Evolutionary conservation across 176 grass and related monocot genomes (phyloP), one percentile per base, ranked within the genome.

Genomic region (Aegilops longissima): DNA sequence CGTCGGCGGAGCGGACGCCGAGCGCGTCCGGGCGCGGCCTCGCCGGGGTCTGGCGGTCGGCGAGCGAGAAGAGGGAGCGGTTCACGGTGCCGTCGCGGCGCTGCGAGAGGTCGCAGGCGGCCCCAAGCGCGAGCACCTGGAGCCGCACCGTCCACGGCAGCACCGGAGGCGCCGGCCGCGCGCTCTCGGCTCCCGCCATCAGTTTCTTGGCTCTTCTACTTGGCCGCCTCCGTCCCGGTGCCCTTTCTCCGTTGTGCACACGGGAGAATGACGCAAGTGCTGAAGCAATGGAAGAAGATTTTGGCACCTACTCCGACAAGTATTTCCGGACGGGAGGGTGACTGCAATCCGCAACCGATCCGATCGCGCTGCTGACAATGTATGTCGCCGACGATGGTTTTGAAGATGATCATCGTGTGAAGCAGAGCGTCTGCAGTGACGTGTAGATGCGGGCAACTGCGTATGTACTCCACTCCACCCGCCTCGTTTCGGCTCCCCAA

Each of bases 61-160:
- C 25, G 40, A 92, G 9, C 20, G 70, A 78, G 80, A 92, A 79
- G 65, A 87, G 13, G 13, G 2, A n/a, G 64, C 88, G 93, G 76
- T 90, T 95, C 36, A 92, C 63, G 2, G 88, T 92, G 79, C 88
- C 93, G 75, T 95, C 54, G 13, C 39, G 69, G 17, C 93, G 86
- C 83, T 82, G 77, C 5, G 85, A 35, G 9, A 34, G 18, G 87
- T 88, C 85, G 23, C 17, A 76, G 47, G 11, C 21, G 14, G 24
- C 31, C 0, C 20, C 2, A 27, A 83, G 76, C 45, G 18, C 23
- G 5, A 74, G 6, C 23, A 81, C 20, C 86, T 78, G 27, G 49
- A 95, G 11, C 3, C 85, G 77, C 54, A 62, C 84, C 87, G 24
- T 72, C 83, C 82, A 94, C 20, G 92, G 89, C 29, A 91, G 52